Evolutionary conservation across 768 basidiomycete species (phyloP).

Genomic region (Lactifluus echinatus): DNA sequence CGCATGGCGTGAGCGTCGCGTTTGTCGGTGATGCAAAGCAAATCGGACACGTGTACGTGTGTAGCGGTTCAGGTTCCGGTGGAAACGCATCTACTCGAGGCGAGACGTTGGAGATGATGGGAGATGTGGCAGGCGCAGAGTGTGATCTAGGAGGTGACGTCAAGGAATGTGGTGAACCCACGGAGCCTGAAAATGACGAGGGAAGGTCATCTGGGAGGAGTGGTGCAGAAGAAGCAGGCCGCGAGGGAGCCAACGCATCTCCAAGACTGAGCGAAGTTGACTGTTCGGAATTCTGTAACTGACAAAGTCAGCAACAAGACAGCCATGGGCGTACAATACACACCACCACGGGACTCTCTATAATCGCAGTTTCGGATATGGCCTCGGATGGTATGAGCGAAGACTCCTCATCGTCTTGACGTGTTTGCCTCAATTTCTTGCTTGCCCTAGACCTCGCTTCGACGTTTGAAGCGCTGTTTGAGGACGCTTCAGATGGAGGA

Average conservation of each 20-base stretch:
- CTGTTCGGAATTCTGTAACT: background rate
- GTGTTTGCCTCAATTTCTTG: conserved; percentile 1
- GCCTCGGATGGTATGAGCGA: background rate
- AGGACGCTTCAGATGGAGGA: background rate
- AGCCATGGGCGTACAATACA: background rate
- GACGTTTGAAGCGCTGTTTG: background rate
- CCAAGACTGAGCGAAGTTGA: background rate
- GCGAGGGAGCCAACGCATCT: background rate
- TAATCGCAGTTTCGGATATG: background rate
- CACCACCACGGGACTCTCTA: background rate
- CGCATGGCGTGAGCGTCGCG: conserved; percentile 21
- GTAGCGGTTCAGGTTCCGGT: conserved; percentile 13
- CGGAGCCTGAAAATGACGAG: background rate
- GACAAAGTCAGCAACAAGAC: background rate
- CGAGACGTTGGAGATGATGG: background rate
- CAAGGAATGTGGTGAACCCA: background rate
- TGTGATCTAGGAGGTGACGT: background rate
- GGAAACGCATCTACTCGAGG: background rate
- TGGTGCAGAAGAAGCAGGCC: background rate
- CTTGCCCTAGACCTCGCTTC: background rate
- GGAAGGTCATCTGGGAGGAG: background rate
- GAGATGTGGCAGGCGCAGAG: conserved; percentile 10
- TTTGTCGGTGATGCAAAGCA: conserved; percentile 19
- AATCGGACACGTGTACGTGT: conserved; percentile 19
- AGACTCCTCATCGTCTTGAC: background rate